A percentile compares a stretch with the other conserved stretches of the same genome.
phyloP scores from a whole-genome alignment of 257 asterid species.

The Fraxinus quadrangulata region DNA sequence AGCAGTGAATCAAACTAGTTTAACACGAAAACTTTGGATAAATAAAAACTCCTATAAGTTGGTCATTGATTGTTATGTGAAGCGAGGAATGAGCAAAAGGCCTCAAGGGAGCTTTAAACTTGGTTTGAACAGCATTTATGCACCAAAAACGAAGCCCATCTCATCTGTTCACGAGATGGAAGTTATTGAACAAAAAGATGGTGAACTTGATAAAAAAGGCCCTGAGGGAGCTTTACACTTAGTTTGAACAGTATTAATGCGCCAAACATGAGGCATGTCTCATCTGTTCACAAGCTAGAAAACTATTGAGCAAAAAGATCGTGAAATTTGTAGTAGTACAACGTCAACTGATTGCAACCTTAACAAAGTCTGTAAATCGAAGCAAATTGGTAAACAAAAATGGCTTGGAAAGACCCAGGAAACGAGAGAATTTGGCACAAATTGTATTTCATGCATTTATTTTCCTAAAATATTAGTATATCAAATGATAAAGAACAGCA shows the following conservation, averaged over 20 bases:
- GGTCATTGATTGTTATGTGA: neutral
- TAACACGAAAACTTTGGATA: slow-evolving; percentile 9
- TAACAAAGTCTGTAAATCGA: neutral
- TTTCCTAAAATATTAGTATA: neutral
- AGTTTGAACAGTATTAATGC: neutral
- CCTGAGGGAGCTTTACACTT: neutral
- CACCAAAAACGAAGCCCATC: neutral
- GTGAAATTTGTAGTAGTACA: neutral
- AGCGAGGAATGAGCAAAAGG: neutral
- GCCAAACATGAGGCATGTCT: neutral
- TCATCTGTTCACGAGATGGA: neutral
- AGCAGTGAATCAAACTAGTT: slow-evolving; percentile 5
- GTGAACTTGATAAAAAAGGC: neutral
- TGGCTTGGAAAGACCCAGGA: neutral
- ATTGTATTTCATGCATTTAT: neutral
- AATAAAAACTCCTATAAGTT: slow-evolving; percentile 6
- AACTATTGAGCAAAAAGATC: neutral
- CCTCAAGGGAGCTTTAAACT: neutral
- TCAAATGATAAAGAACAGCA: slow-evolving; percentile 16
- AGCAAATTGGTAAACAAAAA: neutral
- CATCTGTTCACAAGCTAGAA: neutral
- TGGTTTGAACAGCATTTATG: neutral
- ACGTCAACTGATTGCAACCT: neutral
- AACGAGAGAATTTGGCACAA: neutral
- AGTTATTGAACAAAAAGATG: neutral